Base-by-base conservation (phyloP, 2,329 filamentous ascomycete species). In the Fusarium verrucosum region DNA sequence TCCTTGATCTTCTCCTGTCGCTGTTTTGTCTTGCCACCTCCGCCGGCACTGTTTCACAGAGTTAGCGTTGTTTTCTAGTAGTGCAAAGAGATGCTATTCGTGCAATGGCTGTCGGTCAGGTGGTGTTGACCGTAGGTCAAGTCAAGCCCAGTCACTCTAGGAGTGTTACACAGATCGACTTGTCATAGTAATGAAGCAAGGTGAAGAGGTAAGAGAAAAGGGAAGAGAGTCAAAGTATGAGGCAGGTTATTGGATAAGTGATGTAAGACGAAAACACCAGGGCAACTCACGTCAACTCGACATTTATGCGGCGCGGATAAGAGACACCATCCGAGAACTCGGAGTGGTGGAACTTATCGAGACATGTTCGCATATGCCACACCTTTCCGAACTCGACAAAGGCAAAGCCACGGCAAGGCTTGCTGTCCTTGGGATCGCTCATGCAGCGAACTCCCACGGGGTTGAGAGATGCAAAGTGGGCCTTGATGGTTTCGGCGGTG, bases 381-480 rank as follows among this genome's bases (percentile, higher is more conserved):
- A 89, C 96, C 68, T 88, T 85, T 65, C 88, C 88, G 74, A 97
- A 98, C 77, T 98, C 94, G 70, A 98, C 82, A 77, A 97, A 96
- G 7, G 92, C 92, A 71, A 91, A 90, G 32, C 92, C 92, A 68
- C 89, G 89, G 72, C 87, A 89, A 66, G 88, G 69, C 51, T 81
- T 82, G 13, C 85, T 83, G 65, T 87, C 82, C 50, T 81, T 80
- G 68, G 87, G 87, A 71, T 91, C 85, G 50, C 88, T 91, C 43
- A 92, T 86, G 61, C 92, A 88, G 20, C 94, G 92, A 54, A 79
- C 77, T 23, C 76, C 74, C 16, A 73, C 52, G 22, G 77, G 77
- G 19, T 70, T 67, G 65, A 97, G 86, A 62, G 90, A 87, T 37
- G 87, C 83, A 76, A 97, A 97, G 81, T 97, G 94, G 56, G 85